Percentiles rank a stretch among this genome's conserved stretches.
phyloP scores from a whole-genome alignment of 2,329 filamentous ascomycete genomes.

The Coniochaeta sp. region DNA sequence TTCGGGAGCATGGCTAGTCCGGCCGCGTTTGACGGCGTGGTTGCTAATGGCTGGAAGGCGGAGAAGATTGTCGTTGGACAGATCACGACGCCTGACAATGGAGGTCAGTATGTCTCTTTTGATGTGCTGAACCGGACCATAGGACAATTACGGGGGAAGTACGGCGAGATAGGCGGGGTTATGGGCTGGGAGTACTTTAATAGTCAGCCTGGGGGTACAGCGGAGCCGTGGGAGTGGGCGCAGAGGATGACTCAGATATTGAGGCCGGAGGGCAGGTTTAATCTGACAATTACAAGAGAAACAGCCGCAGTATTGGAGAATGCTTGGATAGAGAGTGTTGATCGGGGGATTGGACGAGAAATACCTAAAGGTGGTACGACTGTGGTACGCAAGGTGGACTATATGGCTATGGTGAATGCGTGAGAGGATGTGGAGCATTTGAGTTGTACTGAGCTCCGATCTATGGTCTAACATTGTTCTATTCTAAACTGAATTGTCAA shows the following conservation, averaged over 20 bases:
- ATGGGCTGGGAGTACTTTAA: constrained; percentile 98
- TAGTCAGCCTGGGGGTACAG: constrained; percentile 55
- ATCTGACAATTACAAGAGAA: too few species aligned
- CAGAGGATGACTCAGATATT: constrained; percentile 46
- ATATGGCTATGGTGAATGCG: too few species aligned
- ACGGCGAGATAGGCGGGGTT: constrained; percentile 68
- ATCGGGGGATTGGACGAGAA: too few species aligned
- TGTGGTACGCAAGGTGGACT: too few species aligned
- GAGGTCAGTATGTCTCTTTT: constrained; percentile 42
- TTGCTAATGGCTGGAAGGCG: constrained; percentile 61
- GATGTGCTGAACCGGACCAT: constrained; percentile 39
- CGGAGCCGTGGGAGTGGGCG: constrained; percentile 72
- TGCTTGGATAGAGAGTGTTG: too few species aligned
- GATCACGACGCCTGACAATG: constrained; percentile 71
- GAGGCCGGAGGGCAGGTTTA: too few species aligned
- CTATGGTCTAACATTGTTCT: too few species aligned
- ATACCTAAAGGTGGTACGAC: too few species aligned
- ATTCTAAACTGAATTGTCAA: too few species aligned
- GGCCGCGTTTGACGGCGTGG: constrained; percentile 40
- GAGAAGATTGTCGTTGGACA: constrained; percentile 72
- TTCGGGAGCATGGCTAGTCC: constrained; percentile 56
- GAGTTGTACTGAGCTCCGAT: too few species aligned
- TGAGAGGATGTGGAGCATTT: too few species aligned
- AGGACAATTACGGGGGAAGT: constrained; percentile 27
- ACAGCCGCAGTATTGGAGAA: too few species aligned